Base-by-base conservation (phyloP, 179 eudicot genomes). In the Beta corolliflora region DNA sequence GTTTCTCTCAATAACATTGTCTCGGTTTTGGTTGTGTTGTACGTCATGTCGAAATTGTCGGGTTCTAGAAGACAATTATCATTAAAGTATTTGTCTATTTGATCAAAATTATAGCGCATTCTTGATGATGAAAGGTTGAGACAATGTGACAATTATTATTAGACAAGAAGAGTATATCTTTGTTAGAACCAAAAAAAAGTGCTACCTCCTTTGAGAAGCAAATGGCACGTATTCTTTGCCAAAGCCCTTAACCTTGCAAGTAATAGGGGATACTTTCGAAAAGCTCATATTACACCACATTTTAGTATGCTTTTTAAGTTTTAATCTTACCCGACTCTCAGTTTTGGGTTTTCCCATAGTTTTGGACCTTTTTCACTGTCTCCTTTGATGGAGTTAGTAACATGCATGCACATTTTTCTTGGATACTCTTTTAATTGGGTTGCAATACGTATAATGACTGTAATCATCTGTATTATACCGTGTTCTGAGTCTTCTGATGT, bases 231-330 rank as follows among this genome's bases (percentile, higher is more conserved):
- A 86, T 29, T 29, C 31, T 29, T 29, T 29, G 31, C 89, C 91
- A n/a, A n/a, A n/a, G n/a, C n/a, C n/a, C n/a, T n/a, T 84, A 86
- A 87, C 83, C 85, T 88, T 86, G 85, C 89, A 76, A 86, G 81
- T 84, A 65, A 75, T 65, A 4, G 71, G n/a, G 60, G 59, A 76
- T 83, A 73, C 90, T 89, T 87, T 88, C 87, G 84, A 84, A 91
- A 92, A 86, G 91, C 85, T 86, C 7, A 83, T 85, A 85, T 83
- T 89, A 82, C 88, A 84, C 86, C 84, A 84, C 25, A 45, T 1
- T 71, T 71, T 76, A 36, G 67, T 46, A 46, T 5, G 1, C 9
- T 84, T n/a, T n/a, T 50, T n/a, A 25, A 59, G 71, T 44, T 67
- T 41, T 7, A 18, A 44, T 14, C 73, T 44, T 69, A 41, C 44